These are phyloP conservation scores for Venturia pyrina DNA, from an alignment of 2,329 filamentous ascomycete species.

Conservation along the genomic window DNA sequence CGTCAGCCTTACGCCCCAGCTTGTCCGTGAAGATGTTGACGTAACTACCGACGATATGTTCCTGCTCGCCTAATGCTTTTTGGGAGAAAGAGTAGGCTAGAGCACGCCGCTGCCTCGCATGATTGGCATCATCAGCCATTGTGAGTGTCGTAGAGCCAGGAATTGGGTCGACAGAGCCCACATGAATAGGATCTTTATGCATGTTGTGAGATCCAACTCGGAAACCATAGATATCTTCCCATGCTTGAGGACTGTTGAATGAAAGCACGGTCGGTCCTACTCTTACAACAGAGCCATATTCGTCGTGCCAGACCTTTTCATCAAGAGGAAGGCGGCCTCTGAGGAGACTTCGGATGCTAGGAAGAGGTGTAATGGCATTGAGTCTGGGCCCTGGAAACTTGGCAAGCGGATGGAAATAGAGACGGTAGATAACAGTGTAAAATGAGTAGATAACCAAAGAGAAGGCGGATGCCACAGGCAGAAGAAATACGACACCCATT, in stretches of 20 bases:
- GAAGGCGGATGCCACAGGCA: neutral
- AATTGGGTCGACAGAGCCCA: slow-evolving; percentile 25
- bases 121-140: slow-evolving; percentile 25
- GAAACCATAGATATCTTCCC: slow-evolving; percentile 15
- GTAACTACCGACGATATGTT: slow-evolving; percentile 24
- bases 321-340: slow-evolving; percentile 10
- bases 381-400: slow-evolving; percentile 13
- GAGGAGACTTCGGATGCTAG: slow-evolving; percentile 10
- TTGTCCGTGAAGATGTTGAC: slow-evolving; percentile 19
- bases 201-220: slow-evolving; percentile 18
- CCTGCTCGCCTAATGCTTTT: slow-evolving; percentile 19
- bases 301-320: slow-evolving; percentile 18
- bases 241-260: slow-evolving; percentile 12
- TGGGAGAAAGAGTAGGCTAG: slow-evolving; percentile 20
- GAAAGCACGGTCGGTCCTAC: slow-evolving; percentile 14
- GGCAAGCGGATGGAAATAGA: slow-evolving; percentile 12
- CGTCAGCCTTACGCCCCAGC: slow-evolving; percentile 26
- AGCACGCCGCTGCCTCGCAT: slow-evolving; percentile 17
- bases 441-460: slow-evolving; percentile 4
- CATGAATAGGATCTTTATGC: slow-evolving; percentile 19
- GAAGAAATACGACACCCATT: slow-evolving; percentile 1
- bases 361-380: slow-evolving; percentile 10
- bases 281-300: slow-evolving; percentile 26
- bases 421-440: slow-evolving; percentile 6
- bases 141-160: slow-evolving; percentile 27